These are phyloP conservation scores for Candida tibetensis DNA, from an alignment of 805 yeast genomes.

Conservation along the genomic window DNA sequence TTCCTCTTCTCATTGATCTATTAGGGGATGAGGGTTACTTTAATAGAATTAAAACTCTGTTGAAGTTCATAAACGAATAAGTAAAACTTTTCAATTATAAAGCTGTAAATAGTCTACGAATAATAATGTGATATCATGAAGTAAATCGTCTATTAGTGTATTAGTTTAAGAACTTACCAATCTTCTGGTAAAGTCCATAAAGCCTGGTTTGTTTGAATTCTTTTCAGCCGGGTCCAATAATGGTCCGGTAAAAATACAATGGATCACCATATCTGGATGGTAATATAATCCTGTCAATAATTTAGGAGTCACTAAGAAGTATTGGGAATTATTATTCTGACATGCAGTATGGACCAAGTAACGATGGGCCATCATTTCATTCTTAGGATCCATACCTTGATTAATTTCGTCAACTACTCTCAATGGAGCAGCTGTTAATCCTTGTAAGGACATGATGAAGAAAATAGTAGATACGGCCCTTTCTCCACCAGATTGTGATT, in stretches of 20 bases:
- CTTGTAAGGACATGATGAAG: slow-evolving; percentile 87
- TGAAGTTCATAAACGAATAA: background rate
- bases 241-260: slow-evolving; percentile 61
- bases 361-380: slow-evolving; percentile 82
- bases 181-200: slow-evolving; percentile 29
- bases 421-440: slow-evolving; percentile 83
- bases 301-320: slow-evolving; percentile 91
- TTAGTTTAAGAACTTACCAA: background rate
- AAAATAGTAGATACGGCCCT: slow-evolving; percentile 92
- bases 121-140: too few relatives aligned
- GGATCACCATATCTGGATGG: slow-evolving; percentile 76
- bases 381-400: slow-evolving; percentile 96
- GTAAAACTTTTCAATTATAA: too few relatives aligned
- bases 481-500: slow-evolving; percentile 96
- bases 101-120: too few relatives aligned
- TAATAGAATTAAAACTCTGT: slow-evolving; percentile 18
- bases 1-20: slow-evolving; percentile 55
- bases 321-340: slow-evolving; percentile 59
- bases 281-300: slow-evolving; percentile 74
- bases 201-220: slow-evolving; percentile 17
- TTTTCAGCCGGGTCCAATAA: slow-evolving; percentile 21
- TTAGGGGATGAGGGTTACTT: slow-evolving; percentile 46
- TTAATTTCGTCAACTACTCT: slow-evolving; percentile 96
- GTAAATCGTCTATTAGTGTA: too few relatives aligned
- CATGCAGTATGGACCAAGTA: slow-evolving; percentile 86